phyloP scores from a whole-genome alignment of 2,329 filamentous ascomycete species.

The Beauveria pseudobassiana region DNA sequence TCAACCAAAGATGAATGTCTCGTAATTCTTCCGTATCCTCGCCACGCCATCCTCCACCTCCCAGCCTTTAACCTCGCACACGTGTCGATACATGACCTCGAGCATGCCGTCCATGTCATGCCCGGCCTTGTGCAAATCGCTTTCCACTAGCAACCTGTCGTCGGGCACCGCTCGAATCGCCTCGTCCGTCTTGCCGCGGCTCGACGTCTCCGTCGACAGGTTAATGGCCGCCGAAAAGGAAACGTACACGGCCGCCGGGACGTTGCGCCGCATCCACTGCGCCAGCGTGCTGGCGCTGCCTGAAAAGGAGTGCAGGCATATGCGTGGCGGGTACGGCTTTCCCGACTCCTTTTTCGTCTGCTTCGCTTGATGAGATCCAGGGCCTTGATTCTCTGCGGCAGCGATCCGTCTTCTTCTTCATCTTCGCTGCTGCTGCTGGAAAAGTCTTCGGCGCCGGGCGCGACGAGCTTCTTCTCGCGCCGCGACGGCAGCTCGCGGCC shows the following conservation, averaged over 20 bases:
- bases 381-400: constrained; percentile 12
- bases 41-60: constrained; percentile 60
- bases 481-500: constrained; percentile 59
- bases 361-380: constrained; percentile 3
- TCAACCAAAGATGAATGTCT: constrained; percentile 63
- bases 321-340: constrained; percentile 71
- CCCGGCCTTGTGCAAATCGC: constrained; percentile 80
- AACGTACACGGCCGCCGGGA: constrained; percentile 75
- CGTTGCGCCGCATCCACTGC: constrained; percentile 66
- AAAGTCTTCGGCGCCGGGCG: constrained; percentile 39
- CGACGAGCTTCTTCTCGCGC: constrained; percentile 46
- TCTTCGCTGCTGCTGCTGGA: constrained; percentile 31
- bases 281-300: constrained; percentile 66
- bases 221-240: constrained; percentile 86
- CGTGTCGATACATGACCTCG: constrained; percentile 65
- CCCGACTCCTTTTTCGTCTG: neutral
- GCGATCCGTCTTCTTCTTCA: constrained; percentile 15
- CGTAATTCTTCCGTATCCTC: constrained; percentile 67
- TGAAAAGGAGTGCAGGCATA: constrained; percentile 92
- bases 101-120: constrained; percentile 69
- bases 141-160: constrained; percentile 76
- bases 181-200: constrained; percentile 42
- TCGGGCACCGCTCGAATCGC: constrained; percentile 69
- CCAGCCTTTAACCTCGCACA: constrained; percentile 79
- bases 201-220: constrained; percentile 43